Base-by-base conservation (phyloP, 129 eudicot species). In the Artemisia tridentata region DNA sequence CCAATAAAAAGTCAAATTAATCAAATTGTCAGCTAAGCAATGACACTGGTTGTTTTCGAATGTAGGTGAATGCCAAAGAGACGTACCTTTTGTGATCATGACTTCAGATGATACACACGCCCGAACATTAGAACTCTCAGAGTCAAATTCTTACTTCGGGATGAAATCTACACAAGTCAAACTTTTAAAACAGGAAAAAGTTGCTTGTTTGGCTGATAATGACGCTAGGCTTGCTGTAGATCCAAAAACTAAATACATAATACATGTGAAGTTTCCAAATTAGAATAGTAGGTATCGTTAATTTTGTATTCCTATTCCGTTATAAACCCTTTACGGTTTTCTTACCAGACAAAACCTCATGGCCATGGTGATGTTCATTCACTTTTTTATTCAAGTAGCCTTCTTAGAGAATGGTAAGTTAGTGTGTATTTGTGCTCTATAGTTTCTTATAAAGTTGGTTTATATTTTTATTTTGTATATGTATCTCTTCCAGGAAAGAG, bases 351-450 rank as follows among this genome's bases (percentile, higher is more conserved):
- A 75, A 95, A 95, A 77, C 99, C 99, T 74, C 99, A 95, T 81
- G 99, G 99, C 69, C 99, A 95, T 79, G 99, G 97, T 68, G 99
- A 90, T 79, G 97, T 95, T 62, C 99, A 95, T 81, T 80, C 96
- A 16, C 97, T 95, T 80, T 86, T 95, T 50, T 95, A 85, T 78
- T 87, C 96, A 68, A 90, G 97, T 68, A 96, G 99, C 21, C 82
- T 88, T 80, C 93, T 95, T 68, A 84, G 84, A 64, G 80, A 72
- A 68, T 95, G 99, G 99, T 95, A 82, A 54, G 77, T 67, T 38
- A 25, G 15, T 41, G 23, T 38, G 31, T 38, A 67, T 76, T 68
- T 63, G 51, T 51, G 55, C 65, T 74, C 34, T 10, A 4, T 60
- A 8, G 45, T 23, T 15, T 77, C 56, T 23, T 52, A 72, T 46